Base-by-base conservation (phyloP, 2,329 filamentous ascomycete species). In the Fusarium staphyleae region DNA sequence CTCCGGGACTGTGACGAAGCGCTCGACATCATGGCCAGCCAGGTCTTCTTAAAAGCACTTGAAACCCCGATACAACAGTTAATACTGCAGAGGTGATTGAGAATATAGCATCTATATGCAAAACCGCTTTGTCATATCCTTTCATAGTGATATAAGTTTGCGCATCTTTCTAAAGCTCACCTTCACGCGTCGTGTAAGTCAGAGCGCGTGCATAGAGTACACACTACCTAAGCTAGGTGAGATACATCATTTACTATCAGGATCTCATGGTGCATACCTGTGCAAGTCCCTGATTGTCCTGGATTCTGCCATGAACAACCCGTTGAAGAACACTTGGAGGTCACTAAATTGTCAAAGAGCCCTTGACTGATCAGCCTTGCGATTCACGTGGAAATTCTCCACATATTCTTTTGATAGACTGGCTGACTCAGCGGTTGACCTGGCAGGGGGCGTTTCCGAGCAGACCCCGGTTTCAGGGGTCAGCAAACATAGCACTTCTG, bases 371-470 rank as follows among this genome's bases (percentile, higher is more conserved):
- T 66, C 62, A 67, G 69, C 63, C 62, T 70, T 68, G 66, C 62
- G 45, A 64, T 57, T 69, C 65, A 70, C 66, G 63, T 71, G 68
- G 61, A 65, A 52, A 22, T 48, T 53, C 52, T 57, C 67, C 66
- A 70, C 58, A 61, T 50, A 55, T 45, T 32, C 52, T 51, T 55
- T 39, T 46, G 22, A 46, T 48, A 46, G 41, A 35, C 26, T 53
- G n/a, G 60, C 52, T 68, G 65, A 68, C 58, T 70, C 60, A 70
- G 57, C 61, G 14, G 43, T 18, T 39, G 28, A 30, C 7, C 11
- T 12, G 28, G n/a, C 14, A 13, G 15, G 22, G 24, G n/a, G n/a
- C 35, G 40, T 47, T 47, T 16, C 44, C 44, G 44, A 40, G 44
- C 44, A 39, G 40, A 47, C 14, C 43, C 43, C 30, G 22, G 22